Percentiles rank a stretch among this genome's conserved stretches.
These are phyloP conservation scores for Pyropia yezoensis DNA, from an alignment of 23 red algal genomes.

Conservation along the genomic window DNA sequence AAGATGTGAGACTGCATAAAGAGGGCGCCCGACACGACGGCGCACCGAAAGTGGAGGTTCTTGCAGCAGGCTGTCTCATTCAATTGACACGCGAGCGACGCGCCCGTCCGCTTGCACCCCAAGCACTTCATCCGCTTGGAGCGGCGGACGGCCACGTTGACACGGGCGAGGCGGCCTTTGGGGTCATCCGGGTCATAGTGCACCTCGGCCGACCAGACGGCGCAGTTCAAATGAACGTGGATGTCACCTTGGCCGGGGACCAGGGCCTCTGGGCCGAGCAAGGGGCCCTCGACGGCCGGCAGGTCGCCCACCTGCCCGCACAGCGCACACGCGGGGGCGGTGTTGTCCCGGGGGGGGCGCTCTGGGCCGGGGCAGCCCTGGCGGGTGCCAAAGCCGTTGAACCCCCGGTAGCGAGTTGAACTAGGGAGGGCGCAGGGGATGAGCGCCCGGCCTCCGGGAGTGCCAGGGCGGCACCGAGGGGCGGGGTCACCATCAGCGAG, in stretches of 20 bases:
- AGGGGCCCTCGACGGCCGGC: too few relatives aligned
- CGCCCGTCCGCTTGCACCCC: conserved; percentile 14
- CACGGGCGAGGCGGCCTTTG: conserved; percentile 1
- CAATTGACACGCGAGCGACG: conserved; percentile 36
- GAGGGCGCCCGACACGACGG: conserved; percentile 16
- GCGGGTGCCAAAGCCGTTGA: too few relatives aligned
- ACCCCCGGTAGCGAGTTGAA: too few relatives aligned
- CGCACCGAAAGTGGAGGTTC: conserved; percentile 54
- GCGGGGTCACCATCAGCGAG: too few relatives aligned
- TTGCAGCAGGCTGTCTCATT: conserved; percentile 31
- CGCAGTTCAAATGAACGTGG: conserved; percentile 40
- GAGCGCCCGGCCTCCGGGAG: too few relatives aligned
- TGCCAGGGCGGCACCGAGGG: too few relatives aligned
- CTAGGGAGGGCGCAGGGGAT: too few relatives aligned
- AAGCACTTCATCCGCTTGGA: conserved; percentile 20
- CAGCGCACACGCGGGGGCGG: too few relatives aligned
- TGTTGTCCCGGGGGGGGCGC: too few relatives aligned
- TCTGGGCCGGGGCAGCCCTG: too few relatives aligned
- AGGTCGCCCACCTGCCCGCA: too few relatives aligned
- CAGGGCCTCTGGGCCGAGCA: too few relatives aligned
- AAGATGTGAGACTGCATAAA: neutral
- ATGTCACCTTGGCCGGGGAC: neutral
- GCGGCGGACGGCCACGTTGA: conserved; percentile 13
- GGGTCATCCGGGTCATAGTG: conserved; percentile 8
- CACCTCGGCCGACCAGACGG: conserved; percentile 44